phyloP scores from a whole-genome alignment of 331 rosid genomes.

The Rhamnella rubrinervis region DNA sequence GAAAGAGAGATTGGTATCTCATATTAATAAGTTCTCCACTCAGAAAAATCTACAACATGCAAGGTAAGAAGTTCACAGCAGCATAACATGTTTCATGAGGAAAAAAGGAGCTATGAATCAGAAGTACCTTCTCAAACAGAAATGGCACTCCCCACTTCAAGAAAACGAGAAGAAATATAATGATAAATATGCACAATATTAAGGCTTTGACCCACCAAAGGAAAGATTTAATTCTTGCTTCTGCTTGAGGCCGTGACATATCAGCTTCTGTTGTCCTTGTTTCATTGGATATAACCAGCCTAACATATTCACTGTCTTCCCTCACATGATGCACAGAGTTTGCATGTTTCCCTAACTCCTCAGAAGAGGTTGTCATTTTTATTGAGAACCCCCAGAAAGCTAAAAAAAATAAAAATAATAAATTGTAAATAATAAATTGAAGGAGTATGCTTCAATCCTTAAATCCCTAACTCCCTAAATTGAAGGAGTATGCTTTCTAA shows the following conservation, averaged over 20 bases:
- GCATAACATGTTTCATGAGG: background rate
- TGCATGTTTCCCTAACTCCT: constrained; percentile 46
- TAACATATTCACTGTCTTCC: constrained; percentile 66
- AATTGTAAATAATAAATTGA: background rate
- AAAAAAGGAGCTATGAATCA: constrained; percentile 8
- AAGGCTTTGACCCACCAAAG: constrained; percentile 74
- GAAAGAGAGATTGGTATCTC: constrained; percentile 1
- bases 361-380: constrained; percentile 54
- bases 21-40: constrained; percentile 6
- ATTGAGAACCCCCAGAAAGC: constrained; percentile 29
- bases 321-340: constrained; percentile 39
- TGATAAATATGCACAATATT: constrained; percentile 44
- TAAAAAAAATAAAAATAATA: background rate
- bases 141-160: constrained; percentile 92
- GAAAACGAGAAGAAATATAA: constrained; percentile 41
- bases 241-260: constrained; percentile 47
- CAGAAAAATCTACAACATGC: constrained; percentile 2
- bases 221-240: constrained; percentile 38
- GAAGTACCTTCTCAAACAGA: constrained; percentile 80
- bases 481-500: too few species aligned
- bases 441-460: too few species aligned
- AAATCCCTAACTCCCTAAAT: too few species aligned
- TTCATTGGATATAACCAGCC: constrained; percentile 71
- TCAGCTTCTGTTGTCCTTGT: constrained; percentile 44
- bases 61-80: background rate